Evolutionary conservation across 164 flowering plant genomes (phyloP), one percentile per base, ranked within the genome.

Genomic region (Paratinospora sagittata): DNA sequence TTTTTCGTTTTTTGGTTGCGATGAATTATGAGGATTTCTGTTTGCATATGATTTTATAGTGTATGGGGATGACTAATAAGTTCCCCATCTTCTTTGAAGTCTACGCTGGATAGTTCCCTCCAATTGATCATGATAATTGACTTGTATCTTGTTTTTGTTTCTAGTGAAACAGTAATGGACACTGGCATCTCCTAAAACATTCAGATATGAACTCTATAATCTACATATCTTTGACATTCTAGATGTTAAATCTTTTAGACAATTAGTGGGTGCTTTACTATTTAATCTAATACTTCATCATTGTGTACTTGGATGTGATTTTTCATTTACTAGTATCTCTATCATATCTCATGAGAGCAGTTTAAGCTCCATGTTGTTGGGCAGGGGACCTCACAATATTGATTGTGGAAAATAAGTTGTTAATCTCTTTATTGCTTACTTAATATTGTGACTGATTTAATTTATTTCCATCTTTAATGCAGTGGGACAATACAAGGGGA

Each of bases 401-500:
- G 24, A 6, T 58, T 58, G 24, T 10, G 26, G 24, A n/a, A 58
- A 26, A 23, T 23, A 45, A 17, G 9, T 49, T 24, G 26, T 52
- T 67, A 43, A 1, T 19, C 45, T 30, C 34, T 30, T 7, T 24
- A n/a, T 60, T 47, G 26, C 65, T 30, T 30, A 16, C 3, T 62
- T 27, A 62, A 62, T 41, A 23, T 39, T 55, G 21, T 62, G 21
- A 16, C 16, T 23, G 39, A 57, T 68, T 13, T 63, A 17, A 27
- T 73, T 34, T 33, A 33, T 1, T 33, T 73, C 27, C 63, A 67
- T 62, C 47, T 26, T 70, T 72, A 72, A n/a, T 85, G 82, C 87
- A 92, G 97, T 67, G 98, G 97, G 58, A 90, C 97, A 26, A 73
- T 74, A 65, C 75, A 86, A 78, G 98, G 97, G 68, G 90, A 95